phyloP scores from a whole-genome alignment of 345 rosid genomes.

The Microcos paniculata region DNA sequence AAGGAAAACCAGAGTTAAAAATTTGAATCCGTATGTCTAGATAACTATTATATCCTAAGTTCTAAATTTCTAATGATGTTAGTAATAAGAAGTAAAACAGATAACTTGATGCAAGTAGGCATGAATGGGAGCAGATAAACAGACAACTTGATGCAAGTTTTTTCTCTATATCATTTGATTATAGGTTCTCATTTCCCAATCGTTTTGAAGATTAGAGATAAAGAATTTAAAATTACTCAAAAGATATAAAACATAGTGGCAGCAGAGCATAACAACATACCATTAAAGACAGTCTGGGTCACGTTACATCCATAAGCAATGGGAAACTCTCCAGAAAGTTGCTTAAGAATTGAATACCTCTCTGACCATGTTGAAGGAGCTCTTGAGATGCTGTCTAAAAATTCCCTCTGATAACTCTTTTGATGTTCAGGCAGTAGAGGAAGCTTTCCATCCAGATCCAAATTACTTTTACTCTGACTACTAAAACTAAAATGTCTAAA shows the following conservation, averaged over 20 bases:
- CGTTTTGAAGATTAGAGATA: not conserved
- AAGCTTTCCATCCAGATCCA: slow-evolving; percentile 47
- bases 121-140: not conserved
- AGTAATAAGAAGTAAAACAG: not conserved
- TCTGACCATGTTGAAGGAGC: slow-evolving; percentile 56
- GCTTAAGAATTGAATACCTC: slow-evolving; percentile 53
- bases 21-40: not conserved
- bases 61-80: not conserved
- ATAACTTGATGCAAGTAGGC: not conserved
- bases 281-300: slow-evolving; percentile 82
- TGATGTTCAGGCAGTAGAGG: slow-evolving; percentile 56
- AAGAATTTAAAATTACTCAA: not conserved
- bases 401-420: slow-evolving; percentile 32
- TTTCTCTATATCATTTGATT: not conserved
- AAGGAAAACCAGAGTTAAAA: slow-evolving; percentile 5
- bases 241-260: not conserved
- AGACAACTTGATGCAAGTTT: not conserved
- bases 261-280: slow-evolving; percentile 32
- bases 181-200: not conserved
- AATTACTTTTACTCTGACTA: slow-evolving; percentile 34
- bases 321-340: slow-evolving; percentile 59
- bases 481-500: slow-evolving; percentile 34
- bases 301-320: slow-evolving; percentile 71
- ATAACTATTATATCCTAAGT: not conserved
- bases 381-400: slow-evolving; percentile 40